Evolutionary conservation across 352 stramenopile genomes (phyloP).

Genomic region (Phytophthora palmivora): DNA sequence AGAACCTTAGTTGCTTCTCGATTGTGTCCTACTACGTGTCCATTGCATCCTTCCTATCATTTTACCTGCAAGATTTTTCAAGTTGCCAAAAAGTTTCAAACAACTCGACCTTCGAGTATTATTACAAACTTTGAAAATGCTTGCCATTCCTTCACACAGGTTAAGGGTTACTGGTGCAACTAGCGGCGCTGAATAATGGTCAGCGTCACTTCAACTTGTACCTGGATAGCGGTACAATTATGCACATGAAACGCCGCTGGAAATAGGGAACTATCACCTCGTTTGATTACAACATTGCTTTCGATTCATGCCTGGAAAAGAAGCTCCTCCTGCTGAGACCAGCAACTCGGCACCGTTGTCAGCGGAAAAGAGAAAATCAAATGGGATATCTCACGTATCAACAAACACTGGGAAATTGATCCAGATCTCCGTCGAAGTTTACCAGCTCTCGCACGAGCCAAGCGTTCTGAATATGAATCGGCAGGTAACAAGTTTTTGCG

Average conservation of each 20-base stretch:
- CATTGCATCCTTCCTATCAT: neutral
- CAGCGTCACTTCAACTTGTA: slow-evolving; percentile 35
- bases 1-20: neutral
- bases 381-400: slow-evolving; percentile 80
- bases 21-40: neutral
- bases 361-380: slow-evolving; percentile 11
- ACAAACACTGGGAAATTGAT: slow-evolving; percentile 81
- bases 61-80: neutral
- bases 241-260: slow-evolving; percentile 27
- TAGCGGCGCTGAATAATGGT: neutral
- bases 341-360: neutral
- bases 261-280: too few relatives aligned
- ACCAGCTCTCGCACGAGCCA: slow-evolving; percentile 61
- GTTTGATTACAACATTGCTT: too few relatives aligned
- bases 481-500: slow-evolving; percentile 70
- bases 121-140: neutral
- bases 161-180: too few relatives aligned
- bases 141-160: too few relatives aligned
- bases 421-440: slow-evolving; percentile 60
- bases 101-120: too few relatives aligned
- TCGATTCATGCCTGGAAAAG: slow-evolving; percentile 34
- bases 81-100: neutral
- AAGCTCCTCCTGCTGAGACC: slow-evolving; percentile 11
- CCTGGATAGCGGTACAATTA: slow-evolving; percentile 18
- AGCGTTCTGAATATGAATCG: slow-evolving; percentile 54